Conservation (phyloP, 768 basidiomycete genomes). For the Polyporus arcularius region DNA sequence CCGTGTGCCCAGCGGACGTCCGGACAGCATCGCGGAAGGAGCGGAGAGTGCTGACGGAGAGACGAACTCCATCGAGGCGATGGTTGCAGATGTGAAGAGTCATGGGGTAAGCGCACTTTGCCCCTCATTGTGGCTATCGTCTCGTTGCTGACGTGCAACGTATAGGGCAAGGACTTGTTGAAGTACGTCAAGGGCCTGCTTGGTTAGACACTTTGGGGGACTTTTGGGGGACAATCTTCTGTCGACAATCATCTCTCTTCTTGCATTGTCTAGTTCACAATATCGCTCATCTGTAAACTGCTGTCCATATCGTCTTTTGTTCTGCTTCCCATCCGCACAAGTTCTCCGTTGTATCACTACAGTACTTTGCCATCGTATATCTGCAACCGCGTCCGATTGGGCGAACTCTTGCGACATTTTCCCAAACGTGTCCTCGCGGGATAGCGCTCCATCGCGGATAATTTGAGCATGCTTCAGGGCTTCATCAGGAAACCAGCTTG, state of each 20-base stretch:
- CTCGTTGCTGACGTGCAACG: conserved; percentile 11
- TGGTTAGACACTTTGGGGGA: conserved; percentile 39
- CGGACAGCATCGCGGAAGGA: conserved; percentile 4
- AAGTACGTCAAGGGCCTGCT: conserved; percentile 71
- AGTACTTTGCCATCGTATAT: no score
- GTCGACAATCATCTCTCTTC: neutral
- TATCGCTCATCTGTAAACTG: no score
- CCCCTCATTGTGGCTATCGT: neutral
- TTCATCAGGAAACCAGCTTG: no score
- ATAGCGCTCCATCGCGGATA: no score
- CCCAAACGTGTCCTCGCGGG: no score
- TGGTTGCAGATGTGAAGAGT: conserved; percentile 77
- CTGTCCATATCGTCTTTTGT: no score
- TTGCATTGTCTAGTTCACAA: neutral
- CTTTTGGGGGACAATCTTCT: neutral
- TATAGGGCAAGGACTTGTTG: conserved; percentile 68
- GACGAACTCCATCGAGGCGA: conserved; percentile 45
- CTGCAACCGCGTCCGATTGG: no score
- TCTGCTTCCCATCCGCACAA: no score
- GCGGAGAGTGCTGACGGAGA: conserved; percentile 17
- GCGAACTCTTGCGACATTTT: no score
- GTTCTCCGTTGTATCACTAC: no score
- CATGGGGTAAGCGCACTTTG: conserved; percentile 58
- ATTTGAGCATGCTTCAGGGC: no score
- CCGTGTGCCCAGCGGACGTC: conserved; percentile 33